Conservation (phyloP, 1,139 yeast genomes). For the Citeromyces hawaiiensis region DNA sequence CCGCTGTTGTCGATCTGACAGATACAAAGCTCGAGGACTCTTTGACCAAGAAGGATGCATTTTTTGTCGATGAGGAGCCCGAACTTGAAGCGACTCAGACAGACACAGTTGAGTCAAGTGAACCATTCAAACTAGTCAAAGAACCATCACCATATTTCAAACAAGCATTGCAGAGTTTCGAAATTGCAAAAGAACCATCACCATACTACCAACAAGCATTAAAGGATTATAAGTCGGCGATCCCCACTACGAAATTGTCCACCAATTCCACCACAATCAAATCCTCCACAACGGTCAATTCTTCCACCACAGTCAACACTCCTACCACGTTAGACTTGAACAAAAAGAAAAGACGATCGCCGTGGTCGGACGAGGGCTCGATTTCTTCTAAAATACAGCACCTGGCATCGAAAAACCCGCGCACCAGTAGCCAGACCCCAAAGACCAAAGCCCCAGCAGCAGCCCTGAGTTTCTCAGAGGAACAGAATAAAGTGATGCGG, state of each 20-base stretch:
- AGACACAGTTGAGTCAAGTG: neutral
- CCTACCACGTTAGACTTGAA: neutral
- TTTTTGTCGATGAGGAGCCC: neutral
- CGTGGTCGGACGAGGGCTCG: neutral
- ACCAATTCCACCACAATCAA: neutral
- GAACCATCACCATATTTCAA: neutral
- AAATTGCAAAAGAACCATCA: neutral
- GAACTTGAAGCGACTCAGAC: neutral
- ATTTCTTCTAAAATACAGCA: neutral
- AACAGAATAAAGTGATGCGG: conserved; percentile 41
- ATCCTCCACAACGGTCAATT: neutral
- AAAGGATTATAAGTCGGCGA: neutral
- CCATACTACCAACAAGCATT: neutral
- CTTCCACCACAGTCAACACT: neutral
- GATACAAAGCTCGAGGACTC: neutral
- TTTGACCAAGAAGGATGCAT: neutral
- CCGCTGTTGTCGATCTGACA: neutral
- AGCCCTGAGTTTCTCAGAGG: conserved; percentile 19
- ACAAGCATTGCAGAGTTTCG: neutral
- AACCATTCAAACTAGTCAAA: neutral
- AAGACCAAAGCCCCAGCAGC: neutral
- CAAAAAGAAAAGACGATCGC: neutral
- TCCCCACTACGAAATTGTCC: neutral
- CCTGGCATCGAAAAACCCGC: neutral
- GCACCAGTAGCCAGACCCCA: neutral